Percentiles rank a stretch among this genome's conserved stretches.
phyloP scores from a whole-genome alignment of 306 rosid species.

The Ochetophila trinervis region DNA sequence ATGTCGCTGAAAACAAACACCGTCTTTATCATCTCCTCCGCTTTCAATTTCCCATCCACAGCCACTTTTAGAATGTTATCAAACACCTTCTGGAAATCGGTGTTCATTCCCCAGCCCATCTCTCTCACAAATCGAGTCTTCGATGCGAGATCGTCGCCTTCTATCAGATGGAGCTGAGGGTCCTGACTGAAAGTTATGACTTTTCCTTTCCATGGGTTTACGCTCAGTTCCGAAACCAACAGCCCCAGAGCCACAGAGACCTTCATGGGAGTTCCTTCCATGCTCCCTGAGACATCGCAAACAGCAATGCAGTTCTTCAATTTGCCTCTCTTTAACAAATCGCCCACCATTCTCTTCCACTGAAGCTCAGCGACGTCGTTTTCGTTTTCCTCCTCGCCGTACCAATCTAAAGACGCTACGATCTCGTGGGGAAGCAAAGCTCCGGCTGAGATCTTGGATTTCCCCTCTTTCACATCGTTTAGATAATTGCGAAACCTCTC shows the following conservation, averaged over 20 bases:
- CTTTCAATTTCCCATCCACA: conserved; percentile 45
- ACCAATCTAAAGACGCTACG: conserved; percentile 23
- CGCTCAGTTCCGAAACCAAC: conserved; percentile 57
- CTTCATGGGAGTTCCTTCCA: conserved; percentile 48
- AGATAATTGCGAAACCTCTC: conserved; percentile 48
- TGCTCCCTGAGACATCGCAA: conserved; percentile 61
- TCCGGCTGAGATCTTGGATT: conserved; percentile 48
- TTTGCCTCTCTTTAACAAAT: conserved; percentile 36
- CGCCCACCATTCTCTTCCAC: conserved; percentile 68
- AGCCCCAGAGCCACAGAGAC: conserved; percentile 59
- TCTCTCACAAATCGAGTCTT: conserved; percentile 33
- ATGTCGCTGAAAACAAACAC: conserved; percentile 67
- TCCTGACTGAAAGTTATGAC: conserved; percentile 44
- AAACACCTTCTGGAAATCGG: conserved; percentile 65
- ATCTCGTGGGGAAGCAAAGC: conserved; percentile 71
- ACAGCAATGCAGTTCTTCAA: conserved; percentile 49
- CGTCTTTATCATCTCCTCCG: conserved; percentile 60
- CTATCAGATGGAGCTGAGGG: conserved; percentile 52
- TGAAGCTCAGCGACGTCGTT: conserved; percentile 61
- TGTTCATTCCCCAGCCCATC: conserved; percentile 46
- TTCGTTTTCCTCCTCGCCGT: conserved; percentile 29
- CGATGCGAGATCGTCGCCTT: conserved; percentile 38
- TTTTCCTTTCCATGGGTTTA: conserved; percentile 68
- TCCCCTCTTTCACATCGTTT: conserved; percentile 40
- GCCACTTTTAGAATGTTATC: conserved; percentile 52